Evolutionary conservation across 345 rosid species (phyloP).

Genomic region (Acer campestre): DNA sequence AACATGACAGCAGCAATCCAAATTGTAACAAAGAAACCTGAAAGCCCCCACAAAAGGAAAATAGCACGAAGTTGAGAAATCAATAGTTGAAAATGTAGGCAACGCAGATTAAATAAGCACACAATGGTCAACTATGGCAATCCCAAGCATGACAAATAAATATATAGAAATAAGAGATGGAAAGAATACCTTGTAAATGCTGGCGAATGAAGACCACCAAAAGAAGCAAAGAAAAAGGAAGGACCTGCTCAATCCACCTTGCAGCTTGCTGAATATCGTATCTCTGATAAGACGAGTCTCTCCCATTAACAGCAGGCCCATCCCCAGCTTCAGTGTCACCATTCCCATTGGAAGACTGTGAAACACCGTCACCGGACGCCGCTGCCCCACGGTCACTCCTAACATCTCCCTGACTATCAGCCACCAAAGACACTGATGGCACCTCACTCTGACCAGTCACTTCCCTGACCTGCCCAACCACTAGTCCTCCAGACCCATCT

Average conservation of each 20-base stretch:
- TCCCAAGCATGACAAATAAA: not conserved
- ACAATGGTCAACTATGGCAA: not conserved
- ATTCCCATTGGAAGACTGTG: slow-evolving; percentile 45
- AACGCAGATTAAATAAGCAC: not conserved
- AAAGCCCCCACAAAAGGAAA: slow-evolving; percentile 27
- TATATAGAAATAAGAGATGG: not conserved
- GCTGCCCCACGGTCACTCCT: slow-evolving; percentile 39
- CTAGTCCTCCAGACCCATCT: slow-evolving; percentile 57
- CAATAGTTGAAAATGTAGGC: not conserved
- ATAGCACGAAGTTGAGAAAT: slow-evolving; percentile 23
- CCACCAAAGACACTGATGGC: slow-evolving; percentile 26
- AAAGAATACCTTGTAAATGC: slow-evolving; percentile 86
- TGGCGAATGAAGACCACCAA: slow-evolving; percentile 98
- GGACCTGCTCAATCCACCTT: slow-evolving; percentile 97
- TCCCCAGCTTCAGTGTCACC: slow-evolving; percentile 58
- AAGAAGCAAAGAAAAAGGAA: slow-evolving; percentile 95
- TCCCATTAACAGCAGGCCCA: slow-evolving; percentile 45
- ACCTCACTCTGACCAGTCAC: slow-evolving; percentile 38
- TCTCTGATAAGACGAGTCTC: slow-evolving; percentile 95
- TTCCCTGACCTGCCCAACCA: slow-evolving; percentile 58
- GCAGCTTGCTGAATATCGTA: slow-evolving; percentile 99
- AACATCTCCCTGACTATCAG: slow-evolving; percentile 48
- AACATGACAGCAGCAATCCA: slow-evolving; percentile 98
- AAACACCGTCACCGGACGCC: slow-evolving; percentile 40
- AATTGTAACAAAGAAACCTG: slow-evolving; percentile 97